These are phyloP conservation scores for Trichosporon inkin DNA, from an alignment of 1,284 basidiomycete species.

Conservation along the genomic window DNA sequence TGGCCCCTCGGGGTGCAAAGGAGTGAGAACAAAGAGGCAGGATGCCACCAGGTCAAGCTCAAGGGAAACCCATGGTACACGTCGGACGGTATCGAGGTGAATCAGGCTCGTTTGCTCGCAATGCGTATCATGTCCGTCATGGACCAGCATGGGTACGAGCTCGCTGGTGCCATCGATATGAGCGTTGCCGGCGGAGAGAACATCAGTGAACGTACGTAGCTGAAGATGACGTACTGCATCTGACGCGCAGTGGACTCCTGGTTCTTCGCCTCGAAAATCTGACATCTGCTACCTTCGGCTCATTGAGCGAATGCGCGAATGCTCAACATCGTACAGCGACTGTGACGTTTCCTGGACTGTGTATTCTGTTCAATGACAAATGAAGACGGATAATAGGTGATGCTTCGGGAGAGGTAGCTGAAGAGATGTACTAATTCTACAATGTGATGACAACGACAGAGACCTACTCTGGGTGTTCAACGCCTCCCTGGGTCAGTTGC, in stretches of 20 bases:
- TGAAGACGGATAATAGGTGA: background rate
- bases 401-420: background rate
- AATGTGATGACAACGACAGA: background rate
- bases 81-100: slow-evolving; percentile 29
- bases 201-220: slow-evolving; percentile 14
- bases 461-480: slow-evolving; percentile 5
- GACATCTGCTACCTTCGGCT: background rate
- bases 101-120: slow-evolving; percentile 27
- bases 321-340: no score
- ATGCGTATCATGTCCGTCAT: slow-evolving; percentile 34
- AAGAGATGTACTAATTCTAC: slow-evolving; percentile 4
- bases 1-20: slow-evolving; percentile 41
- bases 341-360: no score
- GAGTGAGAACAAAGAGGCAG: slow-evolving; percentile 32
- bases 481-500: slow-evolving; percentile 2
- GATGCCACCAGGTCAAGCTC: slow-evolving; percentile 40
- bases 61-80: slow-evolving; percentile 39
- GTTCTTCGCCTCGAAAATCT: slow-evolving; percentile 40
- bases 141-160: slow-evolving; percentile 39
- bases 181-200: slow-evolving; percentile 24
- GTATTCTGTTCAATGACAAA: background rate
- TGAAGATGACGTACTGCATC: background rate
- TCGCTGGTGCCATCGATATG: slow-evolving; percentile 39
- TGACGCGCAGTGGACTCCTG: slow-evolving; percentile 39
- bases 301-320: no score